phyloP scores from a whole-genome alignment of 352 stramenopile genomes.

The Globisporangium cylindrosporum region DNA sequence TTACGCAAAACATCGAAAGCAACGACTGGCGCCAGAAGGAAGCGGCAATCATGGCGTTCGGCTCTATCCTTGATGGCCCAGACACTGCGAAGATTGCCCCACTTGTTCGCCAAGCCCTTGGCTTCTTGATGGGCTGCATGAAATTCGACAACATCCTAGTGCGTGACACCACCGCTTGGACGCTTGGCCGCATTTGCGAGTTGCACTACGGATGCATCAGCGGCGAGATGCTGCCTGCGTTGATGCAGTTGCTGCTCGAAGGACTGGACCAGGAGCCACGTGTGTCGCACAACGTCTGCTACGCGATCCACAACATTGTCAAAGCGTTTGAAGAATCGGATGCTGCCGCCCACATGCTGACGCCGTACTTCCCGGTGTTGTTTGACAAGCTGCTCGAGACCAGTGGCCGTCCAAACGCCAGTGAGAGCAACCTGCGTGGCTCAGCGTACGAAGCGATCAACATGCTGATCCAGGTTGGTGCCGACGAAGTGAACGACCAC shows the following conservation, averaged over 20 bases:
- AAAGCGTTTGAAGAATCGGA: slow-evolving; percentile 88
- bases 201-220: slow-evolving; percentile 91
- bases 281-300: slow-evolving; percentile 94
- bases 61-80: slow-evolving; percentile 93
- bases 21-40: slow-evolving; percentile 95
- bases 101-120: slow-evolving; percentile 92
- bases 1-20: slow-evolving; percentile 93
- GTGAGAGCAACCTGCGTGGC: slow-evolving; percentile 89
- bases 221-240: slow-evolving; percentile 81
- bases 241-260: slow-evolving; percentile 88
- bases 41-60: slow-evolving; percentile 97
- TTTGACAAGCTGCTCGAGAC: slow-evolving; percentile 93
- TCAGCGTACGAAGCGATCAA: slow-evolving; percentile 94
- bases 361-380: slow-evolving; percentile 89
- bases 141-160: slow-evolving; percentile 91
- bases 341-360: slow-evolving; percentile 80
- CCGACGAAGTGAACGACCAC: slow-evolving; percentile 71
- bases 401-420: slow-evolving; percentile 85
- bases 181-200: slow-evolving; percentile 94
- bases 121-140: slow-evolving; percentile 91
- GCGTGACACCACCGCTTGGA: slow-evolving; percentile 96
- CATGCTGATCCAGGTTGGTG: slow-evolving; percentile 89
- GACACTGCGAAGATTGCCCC: slow-evolving; percentile 88
- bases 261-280: slow-evolving; percentile 85
- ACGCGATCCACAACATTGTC: slow-evolving; percentile 97